Base-by-base conservation (phyloP, 345 rosid species). In the Melastoma malabathricum region DNA sequence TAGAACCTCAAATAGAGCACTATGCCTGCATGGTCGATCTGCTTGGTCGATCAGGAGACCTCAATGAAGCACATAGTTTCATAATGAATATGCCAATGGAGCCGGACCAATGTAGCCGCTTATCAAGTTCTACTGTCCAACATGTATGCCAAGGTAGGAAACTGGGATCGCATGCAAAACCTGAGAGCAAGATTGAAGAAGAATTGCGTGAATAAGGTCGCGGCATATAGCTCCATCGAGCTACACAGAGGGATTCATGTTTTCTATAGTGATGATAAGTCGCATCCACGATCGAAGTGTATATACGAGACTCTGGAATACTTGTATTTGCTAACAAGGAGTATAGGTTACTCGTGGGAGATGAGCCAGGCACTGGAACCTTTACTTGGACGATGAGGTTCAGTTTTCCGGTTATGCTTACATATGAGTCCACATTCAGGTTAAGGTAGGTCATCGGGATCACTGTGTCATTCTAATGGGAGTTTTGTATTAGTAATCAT, bases 211-310 rank as follows among this genome's bases (percentile, higher is more conserved):
- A 75, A 56, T 63, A 81, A 78, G 67, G 58, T 68, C 43, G 53
- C 67, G 44, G 82, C 82, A 12, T 78, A 72, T 63, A 83, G 87
- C 58, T 73, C 79, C 10, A 58, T 74, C 38, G 81, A 80, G 55
- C 63, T 65, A 31, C 57, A 70, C 5, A 72, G 74, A 4, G 56
- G 51, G 57, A 48, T 80, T 6, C 79, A 83, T 47, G 68, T 73
- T 64, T 75, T 83, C 63, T 66, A 63, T 19, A 57, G 75, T 14
- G 87, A 84, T 52, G 93, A 82, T 55, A 75, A 58, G 22, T 73
- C 69, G 20, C 87, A 80, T 59, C 77, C 76, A 10, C 74, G 72
- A 31, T 59, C 73, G 39, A 55, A 62, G 59, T 67, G 44, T 13
- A 75, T 83, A 60, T 66, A 61, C 53, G 47, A 54, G 47, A 72